Percentiles rank a stretch among this genome's conserved stretches.
Conservation (phyloP, 805 yeast species). For the Clavispora carvajalis region DNA sequence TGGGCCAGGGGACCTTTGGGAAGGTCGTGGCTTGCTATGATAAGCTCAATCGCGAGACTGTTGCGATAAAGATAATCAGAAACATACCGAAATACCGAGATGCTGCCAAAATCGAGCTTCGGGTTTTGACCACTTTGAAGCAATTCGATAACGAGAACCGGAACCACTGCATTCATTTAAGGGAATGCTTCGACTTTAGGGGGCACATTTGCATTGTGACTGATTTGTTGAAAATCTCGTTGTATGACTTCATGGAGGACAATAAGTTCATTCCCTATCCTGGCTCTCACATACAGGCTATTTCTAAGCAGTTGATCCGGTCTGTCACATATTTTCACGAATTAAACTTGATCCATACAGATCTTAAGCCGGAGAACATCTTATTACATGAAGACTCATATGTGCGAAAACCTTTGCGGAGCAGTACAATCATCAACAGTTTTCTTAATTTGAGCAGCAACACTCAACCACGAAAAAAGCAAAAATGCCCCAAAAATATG, state of each 20-base stretch:
- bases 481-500: conserved; percentile 28
- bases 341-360: conserved; percentile 88
- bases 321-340: conserved; percentile 89
- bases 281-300: conserved; percentile 85
- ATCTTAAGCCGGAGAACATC: conserved; percentile 93
- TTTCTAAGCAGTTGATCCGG: conserved; percentile 77
- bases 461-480: conserved; percentile 9
- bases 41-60: conserved; percentile 48
- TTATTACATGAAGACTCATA: conserved; percentile 54
- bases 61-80: conserved; percentile 89
- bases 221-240: conserved; percentile 74
- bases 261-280: conserved; percentile 89
- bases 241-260: conserved; percentile 83
- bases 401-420: conserved; percentile 29
- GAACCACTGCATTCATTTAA: conserved; percentile 77
- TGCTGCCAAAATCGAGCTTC: conserved; percentile 87
- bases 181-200: conserved; percentile 87
- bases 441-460: conserved; percentile 20
- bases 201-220: conserved; percentile 95
- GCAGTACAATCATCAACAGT: conserved; percentile 30
- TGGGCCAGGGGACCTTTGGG: conserved; percentile 94
- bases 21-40: conserved; percentile 85
- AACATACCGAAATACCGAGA: conserved; percentile 92
- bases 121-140: conserved; percentile 72
- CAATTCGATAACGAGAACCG: conserved; percentile 62